These are phyloP conservation scores for Tuber brumale DNA, from an alignment of 495 filamentous ascomycete genomes.

Conservation along the genomic window DNA sequence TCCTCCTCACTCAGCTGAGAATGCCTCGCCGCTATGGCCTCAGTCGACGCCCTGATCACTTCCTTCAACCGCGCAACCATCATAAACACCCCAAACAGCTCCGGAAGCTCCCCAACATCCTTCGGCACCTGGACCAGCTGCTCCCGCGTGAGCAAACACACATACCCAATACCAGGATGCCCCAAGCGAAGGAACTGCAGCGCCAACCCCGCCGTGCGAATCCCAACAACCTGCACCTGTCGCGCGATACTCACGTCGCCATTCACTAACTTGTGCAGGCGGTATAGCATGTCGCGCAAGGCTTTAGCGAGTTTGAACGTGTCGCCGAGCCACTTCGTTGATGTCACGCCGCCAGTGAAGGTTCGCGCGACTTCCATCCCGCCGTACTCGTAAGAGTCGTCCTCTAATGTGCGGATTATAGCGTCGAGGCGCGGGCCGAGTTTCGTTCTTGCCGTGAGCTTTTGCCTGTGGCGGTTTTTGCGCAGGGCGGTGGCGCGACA, in stretches of 20 bases:
- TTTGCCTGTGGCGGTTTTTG: too few relatives aligned
- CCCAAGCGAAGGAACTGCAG: neutral
- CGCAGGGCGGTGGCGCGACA: slow-evolving; percentile 28
- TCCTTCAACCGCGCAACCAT: slow-evolving; percentile 22
- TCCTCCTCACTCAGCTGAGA: neutral
- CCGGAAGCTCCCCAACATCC: neutral
- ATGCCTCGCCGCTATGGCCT: slow-evolving; percentile 16
- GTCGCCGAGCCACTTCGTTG: slow-evolving; percentile 28
- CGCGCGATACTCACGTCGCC: slow-evolving; percentile 8
- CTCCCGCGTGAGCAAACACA: slow-evolving; percentile 19
- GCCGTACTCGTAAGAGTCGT: too few relatives aligned
- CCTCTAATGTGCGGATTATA: too few relatives aligned
- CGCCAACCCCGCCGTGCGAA: too few relatives aligned
- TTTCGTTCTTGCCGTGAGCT: too few relatives aligned
- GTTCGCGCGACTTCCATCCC: slow-evolving; percentile 32
- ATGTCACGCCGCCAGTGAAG: slow-evolving; percentile 21
- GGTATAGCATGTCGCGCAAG: slow-evolving; percentile 26
- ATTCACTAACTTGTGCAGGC: slow-evolving; percentile 25
- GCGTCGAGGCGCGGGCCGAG: too few relatives aligned
- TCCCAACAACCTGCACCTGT: slow-evolving; percentile 1
- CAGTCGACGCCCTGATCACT: slow-evolving; percentile 17
- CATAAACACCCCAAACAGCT: slow-evolving; percentile 16
- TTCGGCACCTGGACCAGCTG: slow-evolving; percentile 22
- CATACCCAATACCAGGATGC: slow-evolving; percentile 5
- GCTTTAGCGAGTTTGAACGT: slow-evolving; percentile 26